Conservation (phyloP, 2,329 filamentous ascomycete genomes). For the Aspergillus neotritici region DNA sequence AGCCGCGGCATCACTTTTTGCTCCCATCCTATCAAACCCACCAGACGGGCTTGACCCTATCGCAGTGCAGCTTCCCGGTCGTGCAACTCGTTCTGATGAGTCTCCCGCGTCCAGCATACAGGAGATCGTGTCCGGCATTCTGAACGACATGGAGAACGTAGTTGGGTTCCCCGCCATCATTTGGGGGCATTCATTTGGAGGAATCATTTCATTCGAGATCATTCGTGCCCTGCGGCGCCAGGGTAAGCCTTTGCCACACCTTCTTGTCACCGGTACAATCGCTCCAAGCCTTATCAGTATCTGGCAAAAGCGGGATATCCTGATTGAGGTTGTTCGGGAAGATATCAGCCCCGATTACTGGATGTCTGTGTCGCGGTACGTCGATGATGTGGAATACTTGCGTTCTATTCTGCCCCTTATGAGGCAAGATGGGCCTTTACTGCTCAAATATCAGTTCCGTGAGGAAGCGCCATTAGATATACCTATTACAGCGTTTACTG, state of each 20-base stretch:
- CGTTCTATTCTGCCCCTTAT: neutral
- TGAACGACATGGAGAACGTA: neutral
- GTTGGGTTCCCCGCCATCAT: neutral
- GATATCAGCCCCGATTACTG: neutral
- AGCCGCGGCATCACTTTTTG: neutral
- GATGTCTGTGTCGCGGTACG: neutral
- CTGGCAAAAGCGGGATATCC: neutral
- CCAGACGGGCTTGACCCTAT: neutral
- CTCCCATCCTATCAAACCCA: neutral
- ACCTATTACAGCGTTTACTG: neutral
- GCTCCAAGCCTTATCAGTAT: neutral
- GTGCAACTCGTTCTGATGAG: neutral
- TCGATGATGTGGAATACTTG: neutral
- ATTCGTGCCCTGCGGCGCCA: neutral
- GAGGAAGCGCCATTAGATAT: neutral
- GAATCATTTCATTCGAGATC: neutral
- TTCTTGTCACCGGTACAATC: neutral
- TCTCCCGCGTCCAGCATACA: too few relatives aligned
- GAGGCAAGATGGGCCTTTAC: neutral
- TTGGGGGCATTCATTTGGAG: neutral
- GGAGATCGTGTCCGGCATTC: neutral
- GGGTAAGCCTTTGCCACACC: neutral
- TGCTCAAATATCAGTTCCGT: neutral
- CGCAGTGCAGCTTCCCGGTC: neutral
- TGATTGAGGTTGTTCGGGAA: neutral